Base-by-base conservation (phyloP, 192 early-diverging fungal species). In the Backusella liffmaniae region DNA sequence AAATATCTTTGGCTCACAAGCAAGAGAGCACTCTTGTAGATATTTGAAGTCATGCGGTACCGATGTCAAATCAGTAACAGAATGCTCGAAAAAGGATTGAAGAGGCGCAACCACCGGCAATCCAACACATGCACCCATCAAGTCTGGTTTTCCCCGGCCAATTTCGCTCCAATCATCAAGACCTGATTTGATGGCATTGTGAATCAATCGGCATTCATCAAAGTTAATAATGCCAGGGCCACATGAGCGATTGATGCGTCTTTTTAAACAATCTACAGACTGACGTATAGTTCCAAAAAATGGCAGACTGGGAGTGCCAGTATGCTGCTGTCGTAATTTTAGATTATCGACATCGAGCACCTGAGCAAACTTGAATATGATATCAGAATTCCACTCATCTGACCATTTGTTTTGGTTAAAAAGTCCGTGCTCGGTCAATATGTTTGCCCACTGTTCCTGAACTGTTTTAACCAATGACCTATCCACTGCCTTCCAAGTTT, bases 401-500 rank as follows among this genome's bases (percentile, higher is more conserved):
- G 75, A 73, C 71, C 77, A 78, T 21, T 88, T 76, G 35, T 87
- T 86, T 0, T 80, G 72, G 5, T 83, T 85, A 75, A 89, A 82
- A 46, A 90, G 83, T 39, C 84, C 88, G 66, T 88, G 75, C 12
- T 82, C 79, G 5, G 88, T 78, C 36, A 90, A 79, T 53, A 92
- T 49, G 10, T 88, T 90, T 3, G 87, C 83, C 92, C 92, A 94
- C 37, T 84, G 77, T 3, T 86, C 68, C 1, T 79, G 80, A 7
- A 94, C 84, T 26, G 89, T 69, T 9, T 80, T 75, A n/a, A 85
- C 81, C 72, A 86, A 86, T 16, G 75, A 51, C 18, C 84, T 73
- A 35, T 84, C 81, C 0, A 92, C 90, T 6, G 86, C 84, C 34
- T 89, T 87, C 92, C 92, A 94, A 0, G 91, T 87, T 77, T 94